Conservation (phyloP, 2,329 filamentous ascomycete genomes). For the Plectosphaerella cucumerina region DNA sequence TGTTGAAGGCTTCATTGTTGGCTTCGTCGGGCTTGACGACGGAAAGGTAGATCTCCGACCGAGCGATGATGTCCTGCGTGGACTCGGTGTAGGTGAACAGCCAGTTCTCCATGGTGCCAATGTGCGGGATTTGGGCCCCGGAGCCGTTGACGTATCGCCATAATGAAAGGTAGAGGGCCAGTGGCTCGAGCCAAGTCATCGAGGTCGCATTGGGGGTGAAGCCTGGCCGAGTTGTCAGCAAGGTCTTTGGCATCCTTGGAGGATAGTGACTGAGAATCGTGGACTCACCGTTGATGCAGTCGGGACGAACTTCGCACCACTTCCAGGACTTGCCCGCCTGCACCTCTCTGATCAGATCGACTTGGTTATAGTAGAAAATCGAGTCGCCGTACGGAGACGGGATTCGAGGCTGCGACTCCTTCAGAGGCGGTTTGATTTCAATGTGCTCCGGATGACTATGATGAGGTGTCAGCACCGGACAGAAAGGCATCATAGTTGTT, state of each 20-base stretch:
- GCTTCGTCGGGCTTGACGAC: slow-evolving; percentile 1
- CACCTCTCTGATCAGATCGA: neutral
- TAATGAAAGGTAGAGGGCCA: neutral
- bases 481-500: neutral
- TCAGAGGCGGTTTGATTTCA: neutral
- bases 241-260: neutral
- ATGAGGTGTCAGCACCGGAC: neutral
- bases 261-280: too few relatives aligned
- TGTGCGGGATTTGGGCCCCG: neutral
- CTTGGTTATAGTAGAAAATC: slow-evolving; percentile 1
- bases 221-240: neutral
- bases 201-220: neutral
- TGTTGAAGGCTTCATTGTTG: slow-evolving; percentile 5
- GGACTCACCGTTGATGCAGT: neutral
- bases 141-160: neutral
- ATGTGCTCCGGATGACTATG: neutral
- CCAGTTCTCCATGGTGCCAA: neutral
- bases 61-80: neutral
- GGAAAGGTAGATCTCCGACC: neutral
- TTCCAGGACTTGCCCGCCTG: neutral
- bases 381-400: neutral
- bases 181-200: neutral
- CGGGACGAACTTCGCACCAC: slow-evolving; percentile 1
- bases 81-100: neutral
- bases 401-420: neutral